Evolutionary conservation across 768 basidiomycete genomes (phyloP).

Genomic region (Agrocybe chaxingu): DNA sequence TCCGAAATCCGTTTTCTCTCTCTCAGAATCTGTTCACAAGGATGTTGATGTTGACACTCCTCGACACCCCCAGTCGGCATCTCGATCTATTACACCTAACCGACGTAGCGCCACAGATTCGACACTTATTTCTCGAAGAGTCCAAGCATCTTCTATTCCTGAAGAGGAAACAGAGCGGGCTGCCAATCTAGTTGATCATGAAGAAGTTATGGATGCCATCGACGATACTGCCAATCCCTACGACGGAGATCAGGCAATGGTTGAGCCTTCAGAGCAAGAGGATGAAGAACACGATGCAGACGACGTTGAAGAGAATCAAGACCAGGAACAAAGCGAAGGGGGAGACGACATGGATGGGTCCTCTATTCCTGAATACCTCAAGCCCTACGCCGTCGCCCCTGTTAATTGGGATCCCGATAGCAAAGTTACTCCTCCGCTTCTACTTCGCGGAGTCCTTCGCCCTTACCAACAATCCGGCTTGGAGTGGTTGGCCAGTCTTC

Average conservation of each 20-base stretch:
- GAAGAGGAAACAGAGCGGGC: too few relatives aligned
- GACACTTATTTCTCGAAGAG: not conserved
- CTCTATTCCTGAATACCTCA: constrained; percentile 53
- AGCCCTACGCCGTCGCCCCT: constrained; percentile 67
- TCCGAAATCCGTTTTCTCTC: too few relatives aligned
- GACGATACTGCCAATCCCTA: not conserved
- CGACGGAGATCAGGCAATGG: constrained; percentile 3
- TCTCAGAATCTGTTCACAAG: too few relatives aligned
- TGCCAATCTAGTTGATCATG: not conserved
- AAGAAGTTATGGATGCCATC: not conserved
- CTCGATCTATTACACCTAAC: too few relatives aligned
- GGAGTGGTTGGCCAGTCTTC: constrained; percentile 91
- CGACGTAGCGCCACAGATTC: too few relatives aligned
- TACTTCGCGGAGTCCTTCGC: constrained; percentile 84
- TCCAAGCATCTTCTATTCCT: not conserved
- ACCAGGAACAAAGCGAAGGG: constrained; percentile 30
- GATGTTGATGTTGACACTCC: too few relatives aligned
- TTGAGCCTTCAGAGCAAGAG: constrained; percentile 3
- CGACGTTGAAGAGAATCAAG: constrained; percentile 11
- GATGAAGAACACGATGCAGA: constrained; percentile 6
- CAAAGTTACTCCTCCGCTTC: constrained; percentile 60
- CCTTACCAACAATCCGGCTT: constrained; percentile 93
- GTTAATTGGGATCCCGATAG: constrained; percentile 62
- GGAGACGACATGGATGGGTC: constrained; percentile 33
- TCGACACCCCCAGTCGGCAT: too few relatives aligned